A percentile compares a stretch with the other conserved stretches of the same genome.
phyloP scores from a whole-genome alignment of 257 asterid genomes.

The Nicotiana obtusifolia region DNA sequence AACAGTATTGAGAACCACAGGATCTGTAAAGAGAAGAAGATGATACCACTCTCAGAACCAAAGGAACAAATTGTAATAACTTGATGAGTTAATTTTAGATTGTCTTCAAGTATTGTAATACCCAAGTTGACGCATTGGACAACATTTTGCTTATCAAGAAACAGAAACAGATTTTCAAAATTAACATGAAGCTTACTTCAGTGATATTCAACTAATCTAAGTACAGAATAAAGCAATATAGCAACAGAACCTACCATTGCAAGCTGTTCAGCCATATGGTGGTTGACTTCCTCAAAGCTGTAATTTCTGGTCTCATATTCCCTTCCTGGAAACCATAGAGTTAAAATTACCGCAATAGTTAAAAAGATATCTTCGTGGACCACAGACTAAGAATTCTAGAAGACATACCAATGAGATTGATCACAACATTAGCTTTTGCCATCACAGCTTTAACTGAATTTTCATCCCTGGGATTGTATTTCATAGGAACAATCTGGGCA shows the following conservation, averaged over 20 bases:
- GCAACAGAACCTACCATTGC: conserved; percentile 55
- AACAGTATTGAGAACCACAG: neutral
- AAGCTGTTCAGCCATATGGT: conserved; percentile 76
- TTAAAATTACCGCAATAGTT: neutral
- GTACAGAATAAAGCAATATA: conserved; percentile 9
- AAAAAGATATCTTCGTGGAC: neutral
- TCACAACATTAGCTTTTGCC: conserved; percentile 99
- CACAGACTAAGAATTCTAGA: neutral
- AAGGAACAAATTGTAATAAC: neutral
- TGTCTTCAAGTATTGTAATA: neutral
- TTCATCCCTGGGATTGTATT: conserved; percentile 87
- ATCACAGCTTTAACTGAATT: conserved; percentile 85
- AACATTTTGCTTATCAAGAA: neutral
- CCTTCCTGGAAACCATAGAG: conserved; percentile 55
- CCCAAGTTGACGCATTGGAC: neutral
- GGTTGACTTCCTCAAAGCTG: conserved; percentile 92
- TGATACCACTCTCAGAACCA: neutral
- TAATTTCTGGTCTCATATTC: conserved; percentile 93
- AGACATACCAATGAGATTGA: conserved; percentile 81
- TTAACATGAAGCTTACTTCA: neutral
- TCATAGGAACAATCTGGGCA: conserved; percentile 94
- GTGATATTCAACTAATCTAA: neutral
- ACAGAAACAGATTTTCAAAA: neutral
- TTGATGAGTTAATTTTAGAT: neutral
- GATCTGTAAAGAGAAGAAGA: neutral